Base-by-base conservation (phyloP, 2,329 filamentous ascomycete genomes). In the Xylariaceae sp. region DNA sequence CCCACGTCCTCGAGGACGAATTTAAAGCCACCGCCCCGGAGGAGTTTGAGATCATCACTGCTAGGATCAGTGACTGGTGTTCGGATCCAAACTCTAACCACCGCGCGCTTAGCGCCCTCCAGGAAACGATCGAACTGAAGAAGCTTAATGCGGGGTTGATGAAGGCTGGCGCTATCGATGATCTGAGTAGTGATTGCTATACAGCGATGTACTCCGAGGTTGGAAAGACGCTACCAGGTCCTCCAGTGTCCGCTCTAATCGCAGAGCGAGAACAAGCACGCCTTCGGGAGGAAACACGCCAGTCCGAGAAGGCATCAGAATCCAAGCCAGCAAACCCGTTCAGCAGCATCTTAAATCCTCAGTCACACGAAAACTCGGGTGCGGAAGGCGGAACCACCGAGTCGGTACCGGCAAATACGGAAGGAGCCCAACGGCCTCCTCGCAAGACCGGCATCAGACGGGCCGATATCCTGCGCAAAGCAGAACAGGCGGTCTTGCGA, bases 161-260 rank as follows among this genome's bases (percentile, higher is more conserved):
- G 83, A 97, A 96, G 73, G 84, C 89, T 0, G 84, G 86, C 0
- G 81, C 88, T 9, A 93, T 98, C 44, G 95, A 99, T 67, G 95
- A 99, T 68, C 81, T 98, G n/a, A 89, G 97, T 62, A 89, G 88
- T 20, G 95, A 99, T 73, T 87, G 90, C 47, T 99, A 96, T 72
- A 89, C 90, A 1, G 81, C 86, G 47, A 78, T 96, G 16, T 95
- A 91, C 69, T 80, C 82, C 18, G 83, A 88, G 26, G 76, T 92
- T 47, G 85, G 85, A 1, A 82, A 82, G 42, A 79, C 78, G 2
- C 74, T 91, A 2, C 81, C 83, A 0, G 77, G 78, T 23, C 70
- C 73, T n/a, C 74, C 80, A 44, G 75, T 81, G 20, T 73, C 78
- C 57, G 71, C 74, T 56, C 73, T 78, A 52, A 78, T 77, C 62